Percentiles rank a stretch among this genome's conserved stretches.
Evolutionary conservation across 495 filamentous ascomycete genomes (phyloP).

Genomic region (Corynascus novoguineensis): DNA sequence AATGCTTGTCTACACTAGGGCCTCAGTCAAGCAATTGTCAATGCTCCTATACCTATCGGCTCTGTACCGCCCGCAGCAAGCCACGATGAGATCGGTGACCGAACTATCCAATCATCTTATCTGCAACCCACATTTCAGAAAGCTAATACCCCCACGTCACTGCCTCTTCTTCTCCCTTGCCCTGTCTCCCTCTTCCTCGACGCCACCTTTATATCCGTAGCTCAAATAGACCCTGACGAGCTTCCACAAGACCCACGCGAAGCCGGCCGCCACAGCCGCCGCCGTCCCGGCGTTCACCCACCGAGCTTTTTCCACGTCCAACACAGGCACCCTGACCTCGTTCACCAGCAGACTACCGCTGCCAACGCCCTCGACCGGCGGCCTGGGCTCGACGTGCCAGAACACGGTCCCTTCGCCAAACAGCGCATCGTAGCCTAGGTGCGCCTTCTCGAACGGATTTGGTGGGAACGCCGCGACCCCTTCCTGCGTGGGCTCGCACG

Average conservation of each 20-base stretch:
- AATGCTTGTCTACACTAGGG: too few species aligned
- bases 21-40: too few species aligned
- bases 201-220: conserved; percentile 23
- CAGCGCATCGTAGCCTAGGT: conserved; percentile 80
- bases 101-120: too few species aligned
- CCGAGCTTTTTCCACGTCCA: conserved; percentile 54
- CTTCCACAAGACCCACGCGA: conserved; percentile 69
- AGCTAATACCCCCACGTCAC: neutral
- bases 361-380: conserved; percentile 27
- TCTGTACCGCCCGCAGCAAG: too few species aligned
- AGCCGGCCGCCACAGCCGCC: conserved; percentile 61
- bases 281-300: conserved; percentile 69
- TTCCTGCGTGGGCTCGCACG: conserved; percentile 68
- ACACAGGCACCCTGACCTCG: conserved; percentile 66
- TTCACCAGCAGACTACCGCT: conserved; percentile 44
- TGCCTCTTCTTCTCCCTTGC: conserved; percentile 34
- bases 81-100: too few species aligned
- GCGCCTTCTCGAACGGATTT: conserved; percentile 79
- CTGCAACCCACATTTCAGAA: neutral
- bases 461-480: conserved; percentile 55
- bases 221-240: conserved; percentile 42
- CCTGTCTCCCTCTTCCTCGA: conserved; percentile 1
- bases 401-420: conserved; percentile 80
- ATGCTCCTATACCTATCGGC: too few species aligned
- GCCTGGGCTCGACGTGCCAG: conserved; percentile 73